Evolutionary conservation across 2,329 filamentous ascomycete genomes (phyloP).

Genomic region (Diaporthe nobilis): DNA sequence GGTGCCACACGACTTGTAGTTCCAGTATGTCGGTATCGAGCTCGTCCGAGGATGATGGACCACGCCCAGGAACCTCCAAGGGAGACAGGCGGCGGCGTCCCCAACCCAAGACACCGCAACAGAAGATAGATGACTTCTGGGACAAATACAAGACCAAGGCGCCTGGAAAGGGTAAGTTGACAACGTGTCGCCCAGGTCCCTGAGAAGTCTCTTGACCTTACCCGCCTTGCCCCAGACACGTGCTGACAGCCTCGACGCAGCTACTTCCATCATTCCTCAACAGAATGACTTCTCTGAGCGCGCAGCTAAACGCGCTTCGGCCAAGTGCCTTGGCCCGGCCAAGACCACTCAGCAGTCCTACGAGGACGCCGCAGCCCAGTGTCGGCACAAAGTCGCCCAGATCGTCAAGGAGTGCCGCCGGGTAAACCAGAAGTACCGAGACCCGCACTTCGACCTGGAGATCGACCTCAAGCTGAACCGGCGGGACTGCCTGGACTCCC

Average conservation of each 20-base stretch:
- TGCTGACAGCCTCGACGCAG: conserved; percentile 51
- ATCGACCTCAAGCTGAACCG: conserved; percentile 75
- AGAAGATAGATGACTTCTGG: conserved; percentile 81
- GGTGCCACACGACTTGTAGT: neutral
- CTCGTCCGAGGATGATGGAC: conserved; percentile 25
- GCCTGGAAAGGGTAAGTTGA: conserved; percentile 74
- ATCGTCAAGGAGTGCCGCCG: conserved; percentile 77
- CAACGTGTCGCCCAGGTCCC: neutral
- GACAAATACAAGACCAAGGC: conserved; percentile 77
- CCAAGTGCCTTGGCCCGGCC: conserved; percentile 64
- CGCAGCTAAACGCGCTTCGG: conserved; percentile 68
- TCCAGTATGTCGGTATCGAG: conserved; percentile 34
- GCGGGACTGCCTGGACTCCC: conserved; percentile 64
- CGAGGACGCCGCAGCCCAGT: conserved; percentile 78
- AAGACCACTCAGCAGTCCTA: conserved; percentile 77
- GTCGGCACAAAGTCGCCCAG: conserved; percentile 74
- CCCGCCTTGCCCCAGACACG: neutral
- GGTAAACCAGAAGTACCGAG: conserved; percentile 87
- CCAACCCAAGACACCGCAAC: conserved; percentile 74
- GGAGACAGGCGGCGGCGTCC: conserved; percentile 14
- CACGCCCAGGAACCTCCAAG: neutral
- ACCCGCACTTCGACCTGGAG: conserved; percentile 90
- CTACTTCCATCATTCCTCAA: conserved; percentile 78
- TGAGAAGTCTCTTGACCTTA: neutral
- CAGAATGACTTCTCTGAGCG: conserved; percentile 73